These are phyloP conservation scores for Fraxinus dipetala DNA, from an alignment of 305 asterid genomes.

Conservation along the genomic window DNA sequence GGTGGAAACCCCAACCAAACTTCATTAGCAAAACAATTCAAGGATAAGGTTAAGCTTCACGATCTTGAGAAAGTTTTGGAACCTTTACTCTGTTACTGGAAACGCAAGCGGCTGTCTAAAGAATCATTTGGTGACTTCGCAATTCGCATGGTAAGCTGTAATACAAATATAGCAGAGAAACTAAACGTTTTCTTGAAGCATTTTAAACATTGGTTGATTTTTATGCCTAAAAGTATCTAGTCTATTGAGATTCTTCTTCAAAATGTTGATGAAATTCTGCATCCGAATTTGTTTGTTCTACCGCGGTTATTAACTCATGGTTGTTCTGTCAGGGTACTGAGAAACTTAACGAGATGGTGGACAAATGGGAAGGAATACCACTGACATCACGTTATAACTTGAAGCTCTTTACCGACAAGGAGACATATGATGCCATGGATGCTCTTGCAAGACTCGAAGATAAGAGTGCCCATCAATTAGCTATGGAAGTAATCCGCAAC, in stretches of 20 bases:
- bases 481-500: slow-evolving; percentile 75
- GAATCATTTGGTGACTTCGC: slow-evolving; percentile 91
- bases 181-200: not conserved
- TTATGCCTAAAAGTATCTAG: not conserved
- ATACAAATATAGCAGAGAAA: slow-evolving; percentile 9
- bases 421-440: slow-evolving; percentile 68
- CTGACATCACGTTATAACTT: slow-evolving; percentile 52
- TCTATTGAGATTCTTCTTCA: not conserved
- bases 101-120: slow-evolving; percentile 56
- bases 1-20: slow-evolving; percentile 90
- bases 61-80: slow-evolving; percentile 85
- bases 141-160: slow-evolving; percentile 62
- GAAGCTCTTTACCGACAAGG: slow-evolving; percentile 81
- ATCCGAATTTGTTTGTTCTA: not conserved
- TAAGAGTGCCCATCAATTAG: slow-evolving; percentile 80
- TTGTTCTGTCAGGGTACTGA: slow-evolving; percentile 57
- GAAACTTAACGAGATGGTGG: slow-evolving; percentile 69
- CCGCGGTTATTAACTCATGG: not conserved
- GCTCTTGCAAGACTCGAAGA: slow-evolving; percentile 59
- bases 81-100: slow-evolving; percentile 89
- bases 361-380: slow-evolving; percentile 82
- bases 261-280: not conserved
- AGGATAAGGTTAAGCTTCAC: slow-evolving; percentile 85
- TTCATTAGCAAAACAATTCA: slow-evolving; percentile 57
- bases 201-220: not conserved